phyloP scores from a whole-genome alignment of 768 basidiomycete species.

The Pleurotus giganteus region DNA sequence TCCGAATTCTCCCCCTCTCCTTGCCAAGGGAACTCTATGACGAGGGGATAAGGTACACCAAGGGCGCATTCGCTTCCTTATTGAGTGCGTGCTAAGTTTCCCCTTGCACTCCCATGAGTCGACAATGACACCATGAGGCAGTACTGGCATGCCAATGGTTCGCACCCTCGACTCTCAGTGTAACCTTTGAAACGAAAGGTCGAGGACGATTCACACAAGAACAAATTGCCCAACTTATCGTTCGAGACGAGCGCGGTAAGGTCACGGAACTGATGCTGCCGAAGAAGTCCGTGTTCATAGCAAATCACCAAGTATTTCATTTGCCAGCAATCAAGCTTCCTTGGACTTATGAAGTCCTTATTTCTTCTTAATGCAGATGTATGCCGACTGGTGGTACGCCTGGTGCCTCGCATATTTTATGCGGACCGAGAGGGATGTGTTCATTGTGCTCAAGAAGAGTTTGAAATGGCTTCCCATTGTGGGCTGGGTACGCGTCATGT shows the following conservation, averaged over 20 bases:
- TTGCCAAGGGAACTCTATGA: conserved; percentile 58
- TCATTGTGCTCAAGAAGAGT: conserved; percentile 91
- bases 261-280: conserved; percentile 68
- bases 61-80: conserved; percentile 77
- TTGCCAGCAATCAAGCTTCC: not conserved
- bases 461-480: conserved; percentile 81
- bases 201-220: conserved; percentile 59
- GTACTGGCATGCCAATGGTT: conserved; percentile 83
- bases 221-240: conserved; percentile 56
- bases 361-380: conserved; percentile 43
- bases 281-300: conserved; percentile 76
- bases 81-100: conserved; percentile 52
- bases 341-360: not conserved
- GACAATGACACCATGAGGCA: conserved; percentile 23
- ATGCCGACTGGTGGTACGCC: conserved; percentile 85
- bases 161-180: conserved; percentile 66
- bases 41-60: conserved; percentile 73
- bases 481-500: conserved; percentile 67
- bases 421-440: conserved; percentile 61
- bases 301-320: conserved; percentile 82
- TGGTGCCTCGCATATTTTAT: conserved; percentile 82
- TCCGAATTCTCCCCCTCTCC: conserved; percentile 61
- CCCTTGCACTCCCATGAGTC: not conserved
- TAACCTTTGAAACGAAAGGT: conserved; percentile 75
- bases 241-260: conserved; percentile 54